A percentile compares a stretch with the other conserved stretches of the same genome.
phyloP scores from a whole-genome alignment of 2,329 filamentous ascomycete species.

The Colletotrichum horii region DNA sequence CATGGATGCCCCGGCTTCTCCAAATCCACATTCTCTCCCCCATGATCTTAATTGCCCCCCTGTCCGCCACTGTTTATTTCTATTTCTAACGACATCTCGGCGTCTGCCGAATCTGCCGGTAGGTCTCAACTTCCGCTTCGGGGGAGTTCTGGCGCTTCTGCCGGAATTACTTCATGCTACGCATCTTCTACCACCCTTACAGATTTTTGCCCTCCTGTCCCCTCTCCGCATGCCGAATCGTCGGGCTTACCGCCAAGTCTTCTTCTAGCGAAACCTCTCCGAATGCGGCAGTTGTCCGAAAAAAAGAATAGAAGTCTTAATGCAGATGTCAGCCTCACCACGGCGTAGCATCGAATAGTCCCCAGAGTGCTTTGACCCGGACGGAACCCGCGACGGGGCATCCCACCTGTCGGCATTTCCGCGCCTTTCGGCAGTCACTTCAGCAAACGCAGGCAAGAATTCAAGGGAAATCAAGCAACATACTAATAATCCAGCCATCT shows the following conservation, averaged over 20 bases:
- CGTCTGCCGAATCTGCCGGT: not conserved
- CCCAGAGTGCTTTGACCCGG: not conserved
- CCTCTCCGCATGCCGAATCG: not conserved
- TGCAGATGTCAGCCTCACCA: not conserved
- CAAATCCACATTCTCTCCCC: not conserved
- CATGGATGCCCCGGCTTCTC: constrained; percentile 2
- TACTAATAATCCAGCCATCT: not conserved
- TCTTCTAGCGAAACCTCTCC: not conserved
- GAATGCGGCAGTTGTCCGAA: not conserved
- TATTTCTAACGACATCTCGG: not conserved
- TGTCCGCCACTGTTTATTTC: not conserved
- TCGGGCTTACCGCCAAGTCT: not conserved
- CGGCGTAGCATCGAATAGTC: not conserved
- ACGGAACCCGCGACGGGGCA: not conserved
- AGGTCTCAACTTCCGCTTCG: not conserved
- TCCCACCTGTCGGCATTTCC: not conserved
- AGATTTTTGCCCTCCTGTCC: not conserved
- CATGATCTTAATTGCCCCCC: not conserved
- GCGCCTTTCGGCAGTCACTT: not conserved
- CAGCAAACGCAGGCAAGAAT: not conserved
- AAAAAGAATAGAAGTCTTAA: not conserved
- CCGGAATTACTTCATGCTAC: not conserved
- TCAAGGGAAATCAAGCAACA: not conserved
- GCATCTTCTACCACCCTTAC: not conserved
- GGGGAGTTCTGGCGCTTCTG: not conserved